Evolutionary conservation across 129 eudicot species (phyloP).

Genomic region (Flaveria ramosissima): DNA sequence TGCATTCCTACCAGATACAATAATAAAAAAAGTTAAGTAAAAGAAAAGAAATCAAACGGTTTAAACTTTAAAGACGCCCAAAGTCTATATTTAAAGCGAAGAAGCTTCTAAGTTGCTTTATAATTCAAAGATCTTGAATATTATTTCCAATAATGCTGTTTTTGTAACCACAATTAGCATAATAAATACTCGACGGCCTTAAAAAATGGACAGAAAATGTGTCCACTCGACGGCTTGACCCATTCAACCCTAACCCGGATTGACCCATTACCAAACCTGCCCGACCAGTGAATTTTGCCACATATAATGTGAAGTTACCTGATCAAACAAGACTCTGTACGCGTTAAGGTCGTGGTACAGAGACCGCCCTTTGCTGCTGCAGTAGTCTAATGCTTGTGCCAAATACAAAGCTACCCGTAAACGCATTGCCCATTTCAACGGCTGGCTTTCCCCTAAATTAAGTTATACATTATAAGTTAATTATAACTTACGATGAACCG

Average conservation of each 20-base stretch:
- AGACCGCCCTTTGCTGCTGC: constrained; percentile 81
- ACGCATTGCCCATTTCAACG: constrained; percentile 95
- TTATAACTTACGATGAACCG: not conserved
- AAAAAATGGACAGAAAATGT: not conserved
- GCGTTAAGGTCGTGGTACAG: constrained; percentile 94
- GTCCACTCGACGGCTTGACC: not conserved
- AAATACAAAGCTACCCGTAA: constrained; percentile 83
- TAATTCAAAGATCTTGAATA: not conserved
- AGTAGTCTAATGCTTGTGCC: constrained; percentile 93
- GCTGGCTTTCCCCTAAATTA: constrained; percentile 85
- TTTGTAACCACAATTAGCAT: not conserved
- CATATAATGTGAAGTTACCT: constrained; percentile 42
- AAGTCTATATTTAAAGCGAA: not conserved
- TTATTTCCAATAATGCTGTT: not conserved
- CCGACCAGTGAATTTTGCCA: not conserved
- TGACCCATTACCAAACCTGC: not conserved
- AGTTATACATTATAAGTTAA: constrained; percentile 10
- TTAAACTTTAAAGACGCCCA: not conserved
- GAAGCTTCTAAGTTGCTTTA: not conserved
- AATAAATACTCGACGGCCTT: not conserved
- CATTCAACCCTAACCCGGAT: not conserved
- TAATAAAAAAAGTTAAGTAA: not conserved
- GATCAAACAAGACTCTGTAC: constrained; percentile 91
- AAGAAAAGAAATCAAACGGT: not conserved
- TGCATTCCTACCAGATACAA: constrained; percentile 59